Base-by-base conservation (phyloP, 2,329 filamentous ascomycete genomes). In the Cladosporium phlei region DNA sequence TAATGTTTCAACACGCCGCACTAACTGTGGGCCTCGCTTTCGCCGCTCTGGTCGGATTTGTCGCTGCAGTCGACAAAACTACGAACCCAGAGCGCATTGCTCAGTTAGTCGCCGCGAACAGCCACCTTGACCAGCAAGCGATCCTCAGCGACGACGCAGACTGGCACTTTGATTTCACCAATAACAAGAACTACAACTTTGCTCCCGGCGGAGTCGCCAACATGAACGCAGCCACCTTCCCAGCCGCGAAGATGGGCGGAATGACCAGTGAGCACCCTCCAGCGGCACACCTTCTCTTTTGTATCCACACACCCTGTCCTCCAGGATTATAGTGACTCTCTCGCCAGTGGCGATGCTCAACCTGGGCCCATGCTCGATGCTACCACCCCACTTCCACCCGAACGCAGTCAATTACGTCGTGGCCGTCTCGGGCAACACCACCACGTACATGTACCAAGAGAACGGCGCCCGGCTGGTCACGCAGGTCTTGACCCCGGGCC, bases 201-300 rank as follows among this genome's bases (percentile, higher is more conserved):
- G 50, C 54, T 6, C 72, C 71, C 1, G 74, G 75, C 10, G 67
- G 68, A 12, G 74, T 78, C 25, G 66, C 73, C 52, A 77, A 73
- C 53, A 74, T 74, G 52, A 75, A 76, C 52, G 69, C 70, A 10
- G 72, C 72, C 14, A 75, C 71, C 16, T 76, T 76, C 52, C 73
- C 74, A 4, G 71, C 72, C 14, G 61, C 71, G 1, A 66, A 66
- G 11, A 69, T 67, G 16, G 66, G 73, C 25, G 71, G 71, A 29
- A 69, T 77, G 62, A 75, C 71, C 11, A 57, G 58, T 71, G 67
- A 5, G 61, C 72, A 34, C 5, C n/a, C 30, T 24, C 17, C 8
- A 17, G 5, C 24, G 22, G 44, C 34, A 47, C 27, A 47, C 25
- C 11, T 35, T 39, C 44, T 34, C 42, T 12, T 11, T 35, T 39